Base-by-base conservation (phyloP, 2,329 filamentous ascomycete species). In the Alternaria sp. region DNA sequence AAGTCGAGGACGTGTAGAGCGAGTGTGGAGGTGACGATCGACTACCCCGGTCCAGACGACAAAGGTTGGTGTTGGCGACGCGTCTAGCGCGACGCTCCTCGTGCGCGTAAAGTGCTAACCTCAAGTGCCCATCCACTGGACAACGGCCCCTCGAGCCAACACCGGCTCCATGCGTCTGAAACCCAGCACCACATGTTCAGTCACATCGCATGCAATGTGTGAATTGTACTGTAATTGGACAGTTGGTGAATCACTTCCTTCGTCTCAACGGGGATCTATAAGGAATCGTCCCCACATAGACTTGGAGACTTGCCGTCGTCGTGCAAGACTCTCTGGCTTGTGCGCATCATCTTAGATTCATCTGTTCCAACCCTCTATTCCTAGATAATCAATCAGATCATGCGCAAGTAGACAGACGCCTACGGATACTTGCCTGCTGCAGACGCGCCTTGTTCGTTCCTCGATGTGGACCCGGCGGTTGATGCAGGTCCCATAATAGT, bases 61-160 rank as follows among this genome's bases (percentile, higher is more conserved):
- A 60, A 62, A 59, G 61, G 59, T 53, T 68, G 65, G 63, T 59
- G 42, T 55, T 55, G 59, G 59, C 59, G 55, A 66, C 65, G 65
- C 65, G 64, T 59, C 59, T 55, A 57, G 57, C 57, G 57, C 44
- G 57, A 57, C 57, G 57, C 57, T 39, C 57, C 48, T 49, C 46
- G 46, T 36, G 46, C 64, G 64, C 62, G 64, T 66, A 65, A 63
- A 66, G 64, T 66, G 62, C 58, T 54, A 53, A 49, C 46, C 46
- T 26, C 11, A 32, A 44, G 26, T 24, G 44, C 53, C 44, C 44
- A 54, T 63, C 52, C 57, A 63, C 63, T 55, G 57, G 52, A 47
- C 56, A 30, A 64, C 51, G 42, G 55, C 26, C 46, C 32, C 59
- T 61, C 49, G 56, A 59, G 51, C 56, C 44, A 56, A 24, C 22